These are phyloP conservation scores for Solidago caesia DNA, from an alignment of 129 eudicot genomes.

Conservation along the genomic window DNA sequence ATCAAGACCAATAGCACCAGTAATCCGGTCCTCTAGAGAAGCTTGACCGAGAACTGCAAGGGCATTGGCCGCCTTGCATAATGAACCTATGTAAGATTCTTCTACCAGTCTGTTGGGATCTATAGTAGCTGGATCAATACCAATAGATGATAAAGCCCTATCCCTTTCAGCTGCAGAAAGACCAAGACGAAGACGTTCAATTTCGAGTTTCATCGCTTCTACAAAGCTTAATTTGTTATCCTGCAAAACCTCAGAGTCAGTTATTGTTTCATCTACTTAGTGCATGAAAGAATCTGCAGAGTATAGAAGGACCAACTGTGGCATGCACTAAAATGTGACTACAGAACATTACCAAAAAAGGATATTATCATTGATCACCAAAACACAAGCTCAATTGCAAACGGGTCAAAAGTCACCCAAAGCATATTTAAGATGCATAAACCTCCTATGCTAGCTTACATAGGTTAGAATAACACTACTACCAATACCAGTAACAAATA, in stretches of 20 bases:
- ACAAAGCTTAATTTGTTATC: slow-evolving; percentile 55
- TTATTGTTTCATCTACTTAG: slow-evolving; percentile 11
- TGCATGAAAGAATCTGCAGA: background rate
- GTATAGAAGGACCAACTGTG: background rate
- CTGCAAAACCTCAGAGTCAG: slow-evolving; percentile 43
- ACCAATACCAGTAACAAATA: background rate
- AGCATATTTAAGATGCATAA: background rate
- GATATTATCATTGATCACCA: too few relatives aligned
- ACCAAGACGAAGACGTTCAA: slow-evolving; percentile 70
- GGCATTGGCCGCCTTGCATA: slow-evolving; percentile 56
- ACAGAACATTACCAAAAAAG: too few relatives aligned
- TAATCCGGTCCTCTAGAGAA: slow-evolving; percentile 63
- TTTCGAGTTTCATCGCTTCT: slow-evolving; percentile 92
- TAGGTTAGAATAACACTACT: background rate
- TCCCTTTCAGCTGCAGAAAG: slow-evolving; percentile 84
- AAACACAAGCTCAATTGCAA: too few relatives aligned
- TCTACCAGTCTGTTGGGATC: slow-evolving; percentile 73
- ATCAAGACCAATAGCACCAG: slow-evolving; percentile 69
- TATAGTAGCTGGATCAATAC: slow-evolving; percentile 81
- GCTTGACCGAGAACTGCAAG: slow-evolving; percentile 85
- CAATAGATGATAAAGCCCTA: slow-evolving; percentile 69
- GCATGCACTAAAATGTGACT: background rate
- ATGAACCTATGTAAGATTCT: slow-evolving; percentile 49
- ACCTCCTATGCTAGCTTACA: background rate
- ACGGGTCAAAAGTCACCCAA: too few relatives aligned